These are phyloP conservation scores for Vitis hybrid DNA, from an alignment of 177 flowering plant genomes.

Conservation along the genomic window DNA sequence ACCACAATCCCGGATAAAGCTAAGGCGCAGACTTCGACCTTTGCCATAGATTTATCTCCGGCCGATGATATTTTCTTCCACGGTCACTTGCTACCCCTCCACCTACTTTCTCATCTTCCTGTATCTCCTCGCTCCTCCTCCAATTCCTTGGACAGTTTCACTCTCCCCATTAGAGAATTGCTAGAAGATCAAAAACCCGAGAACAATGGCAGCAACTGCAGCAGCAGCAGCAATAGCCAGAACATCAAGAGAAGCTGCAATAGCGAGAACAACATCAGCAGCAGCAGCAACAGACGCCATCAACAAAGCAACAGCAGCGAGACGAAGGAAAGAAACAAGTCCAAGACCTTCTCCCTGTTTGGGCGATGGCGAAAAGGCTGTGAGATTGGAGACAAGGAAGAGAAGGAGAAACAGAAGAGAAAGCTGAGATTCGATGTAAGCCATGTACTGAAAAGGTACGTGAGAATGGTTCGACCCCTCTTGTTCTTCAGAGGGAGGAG, in stretches of 20 bases:
- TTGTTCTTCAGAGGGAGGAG: conserved; percentile 40
- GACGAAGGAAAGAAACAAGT: conserved; percentile 36
- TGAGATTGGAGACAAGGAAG: conserved; percentile 28
- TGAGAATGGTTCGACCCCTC: conserved; percentile 53
- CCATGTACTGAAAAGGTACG: conserved; percentile 52
- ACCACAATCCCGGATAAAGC: conserved; percentile 18
- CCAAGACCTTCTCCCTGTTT: conserved; percentile 66
- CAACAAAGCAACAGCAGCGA: conserved; percentile 1
- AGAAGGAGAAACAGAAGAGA: conserved; percentile 35
- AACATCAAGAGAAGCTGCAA: not conserved
- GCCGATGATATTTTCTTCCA: conserved; percentile 72
- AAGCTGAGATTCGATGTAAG: conserved; percentile 52
- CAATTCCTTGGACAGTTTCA: conserved; percentile 58
- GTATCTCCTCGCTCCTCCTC: conserved; percentile 73
- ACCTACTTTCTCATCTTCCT: conserved; percentile 50
- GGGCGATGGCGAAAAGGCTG: conserved; percentile 45
- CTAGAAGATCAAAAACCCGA: conserved; percentile 18
- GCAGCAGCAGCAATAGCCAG: conserved; percentile 16
- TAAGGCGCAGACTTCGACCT: conserved; percentile 25
- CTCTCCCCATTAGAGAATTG: conserved; percentile 46
- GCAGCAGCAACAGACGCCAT: not conserved
- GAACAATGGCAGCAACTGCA: conserved; percentile 5
- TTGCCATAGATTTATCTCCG: conserved; percentile 66
- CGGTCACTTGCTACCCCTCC: conserved; percentile 74
- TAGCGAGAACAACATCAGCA: not conserved